These are phyloP conservation scores for Pseudotulostoma volvatum DNA, from an alignment of 495 filamentous ascomycete genomes.

Conservation along the genomic window DNA sequence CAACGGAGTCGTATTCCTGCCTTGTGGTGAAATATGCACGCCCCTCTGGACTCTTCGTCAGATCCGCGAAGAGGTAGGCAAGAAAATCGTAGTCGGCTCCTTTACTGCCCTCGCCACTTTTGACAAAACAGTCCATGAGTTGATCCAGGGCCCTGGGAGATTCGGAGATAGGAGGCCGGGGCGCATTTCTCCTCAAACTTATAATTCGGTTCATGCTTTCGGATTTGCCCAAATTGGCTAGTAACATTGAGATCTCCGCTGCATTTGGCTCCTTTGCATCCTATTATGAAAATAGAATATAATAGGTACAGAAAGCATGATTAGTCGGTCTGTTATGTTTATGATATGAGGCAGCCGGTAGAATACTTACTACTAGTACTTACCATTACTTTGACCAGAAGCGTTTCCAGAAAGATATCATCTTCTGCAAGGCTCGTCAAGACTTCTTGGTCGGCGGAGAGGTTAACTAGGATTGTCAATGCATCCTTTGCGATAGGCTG, in stretches of 20 bases:
- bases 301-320: background rate
- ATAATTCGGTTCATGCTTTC: constrained; percentile 52
- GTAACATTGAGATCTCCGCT: constrained; percentile 73
- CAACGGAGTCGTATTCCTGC: constrained; percentile 60
- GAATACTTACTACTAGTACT: too few relatives aligned
- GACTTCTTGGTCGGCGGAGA: constrained; percentile 62
- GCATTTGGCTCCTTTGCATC: constrained; percentile 54
- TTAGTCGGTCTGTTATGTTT: too few relatives aligned
- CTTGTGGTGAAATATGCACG: constrained; percentile 58
- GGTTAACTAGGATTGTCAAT: constrained; percentile 83
- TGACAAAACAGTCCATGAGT: constrained; percentile 87
- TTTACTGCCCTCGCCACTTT: constrained; percentile 72
- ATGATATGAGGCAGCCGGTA: too few relatives aligned
- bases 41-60: constrained; percentile 61
- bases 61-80: constrained; percentile 81
- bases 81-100: constrained; percentile 83
- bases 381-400: constrained; percentile 60
- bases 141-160: constrained; percentile 68
- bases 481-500: constrained; percentile 84
- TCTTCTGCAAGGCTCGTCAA: constrained; percentile 57
- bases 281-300: constrained; percentile 17
- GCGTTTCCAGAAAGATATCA: constrained; percentile 59
- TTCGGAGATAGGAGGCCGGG: constrained; percentile 43
- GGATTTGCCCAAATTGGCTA: constrained; percentile 80
- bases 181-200: constrained; percentile 41